These are phyloP conservation scores for Zostera marina DNA, from an alignment of 116 monocot genomes.

Conservation along the genomic window DNA sequence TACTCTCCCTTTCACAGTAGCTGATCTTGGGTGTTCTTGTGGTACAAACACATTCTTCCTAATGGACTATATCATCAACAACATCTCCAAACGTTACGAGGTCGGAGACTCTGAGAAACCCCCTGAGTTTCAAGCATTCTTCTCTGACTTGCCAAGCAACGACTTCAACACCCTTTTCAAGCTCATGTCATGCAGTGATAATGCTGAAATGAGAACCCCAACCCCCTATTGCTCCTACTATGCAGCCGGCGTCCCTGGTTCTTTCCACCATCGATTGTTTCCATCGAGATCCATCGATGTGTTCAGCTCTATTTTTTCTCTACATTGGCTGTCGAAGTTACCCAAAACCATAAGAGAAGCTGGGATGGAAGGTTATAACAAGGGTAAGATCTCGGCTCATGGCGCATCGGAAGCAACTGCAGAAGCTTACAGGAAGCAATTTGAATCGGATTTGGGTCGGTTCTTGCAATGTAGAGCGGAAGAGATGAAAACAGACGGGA, in stretches of 20 bases:
- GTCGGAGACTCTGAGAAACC: background rate
- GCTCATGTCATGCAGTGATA: slow-evolving; percentile 6
- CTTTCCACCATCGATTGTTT: slow-evolving; percentile 25
- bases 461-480: slow-evolving; percentile 15
- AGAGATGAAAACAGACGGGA: slow-evolving; percentile 18
- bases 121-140: slow-evolving; percentile 33
- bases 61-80: slow-evolving; percentile 11
- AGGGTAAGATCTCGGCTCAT: slow-evolving; percentile 18
- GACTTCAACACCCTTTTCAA: slow-evolving; percentile 32
- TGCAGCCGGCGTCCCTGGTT: slow-evolving; percentile 23
- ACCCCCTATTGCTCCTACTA: slow-evolving; percentile 7
- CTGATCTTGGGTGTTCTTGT: slow-evolving; percentile 28
- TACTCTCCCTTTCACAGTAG: slow-evolving; percentile 8
- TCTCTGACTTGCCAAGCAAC: slow-evolving; percentile 25
- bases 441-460: slow-evolving; percentile 13
- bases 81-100: slow-evolving; percentile 10
- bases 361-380: slow-evolving; percentile 11
- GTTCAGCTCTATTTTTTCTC: slow-evolving; percentile 23
- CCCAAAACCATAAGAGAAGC: slow-evolving; percentile 5
- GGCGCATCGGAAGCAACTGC: slow-evolving; percentile 10
- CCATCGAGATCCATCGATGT: slow-evolving; percentile 16
- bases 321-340: slow-evolving; percentile 34
- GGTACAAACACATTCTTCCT: slow-evolving; percentile 15
- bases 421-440: slow-evolving; percentile 17
- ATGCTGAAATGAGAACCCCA: too few species aligned